A percentile compares a stretch with the other conserved stretches of the same genome.
Evolutionary conservation across 371 early-diverging fungal genomes (phyloP).

Genomic region (Rhizopus arrhizus): DNA sequence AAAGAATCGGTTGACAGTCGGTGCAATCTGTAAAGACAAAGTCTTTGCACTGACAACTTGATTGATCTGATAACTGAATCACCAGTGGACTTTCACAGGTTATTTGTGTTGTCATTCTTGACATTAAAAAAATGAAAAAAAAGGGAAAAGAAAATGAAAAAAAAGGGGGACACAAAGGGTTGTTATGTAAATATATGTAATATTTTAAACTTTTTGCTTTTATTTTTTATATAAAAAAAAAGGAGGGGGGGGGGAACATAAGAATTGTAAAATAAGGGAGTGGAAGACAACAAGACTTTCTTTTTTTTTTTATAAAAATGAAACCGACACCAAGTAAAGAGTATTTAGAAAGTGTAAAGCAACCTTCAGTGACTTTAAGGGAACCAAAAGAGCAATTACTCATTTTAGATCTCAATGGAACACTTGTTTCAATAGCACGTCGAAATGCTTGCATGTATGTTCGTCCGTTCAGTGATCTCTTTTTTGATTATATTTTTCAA

Average conservation of each 20-base stretch:
- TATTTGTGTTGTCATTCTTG: slow-evolving; percentile 4
- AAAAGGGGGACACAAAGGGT: neutral
- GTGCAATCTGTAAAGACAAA: neutral
- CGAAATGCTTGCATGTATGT: slow-evolving; percentile 38
- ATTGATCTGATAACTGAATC: neutral
- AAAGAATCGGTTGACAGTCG: neutral
- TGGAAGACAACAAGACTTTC: neutral
- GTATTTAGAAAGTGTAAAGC: neutral
- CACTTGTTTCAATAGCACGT: slow-evolving; percentile 55
- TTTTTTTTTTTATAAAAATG: neutral
- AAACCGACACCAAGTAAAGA: neutral
- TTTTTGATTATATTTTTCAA: slow-evolving; percentile 64
- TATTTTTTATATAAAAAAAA: no score
- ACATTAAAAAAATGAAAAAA: neutral
- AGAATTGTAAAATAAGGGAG: no score
- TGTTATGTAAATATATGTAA: slow-evolving; percentile 1
- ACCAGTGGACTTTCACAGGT: slow-evolving; percentile 9
- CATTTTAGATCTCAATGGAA: slow-evolving; percentile 78
- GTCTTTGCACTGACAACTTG: neutral
- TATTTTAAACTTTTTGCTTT: neutral
- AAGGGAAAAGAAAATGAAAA: slow-evolving; percentile 7
- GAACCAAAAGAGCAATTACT: slow-evolving; percentile 44
- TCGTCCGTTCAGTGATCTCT: slow-evolving; percentile 59
- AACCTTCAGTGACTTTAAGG: slow-evolving; percentile 5
- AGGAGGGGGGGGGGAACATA: no score